Percentiles rank a stretch among this genome's conserved stretches.
Evolutionary conservation across 768 basidiomycete genomes (phyloP).

Genomic region (Hysterangium stoloniferum): DNA sequence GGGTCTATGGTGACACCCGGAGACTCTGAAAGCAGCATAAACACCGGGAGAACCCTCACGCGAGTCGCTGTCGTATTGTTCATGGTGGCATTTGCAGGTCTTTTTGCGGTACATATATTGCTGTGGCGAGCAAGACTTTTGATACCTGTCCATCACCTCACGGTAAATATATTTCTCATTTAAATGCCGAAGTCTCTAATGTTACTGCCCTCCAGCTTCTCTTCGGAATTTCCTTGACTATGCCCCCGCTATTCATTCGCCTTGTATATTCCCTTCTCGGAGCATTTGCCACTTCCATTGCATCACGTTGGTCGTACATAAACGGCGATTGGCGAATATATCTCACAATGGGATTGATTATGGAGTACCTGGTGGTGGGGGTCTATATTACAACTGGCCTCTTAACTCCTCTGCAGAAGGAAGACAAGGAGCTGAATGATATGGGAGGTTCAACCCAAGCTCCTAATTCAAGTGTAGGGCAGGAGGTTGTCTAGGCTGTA

Average conservation of each 20-base stretch:
- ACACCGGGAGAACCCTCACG: constrained; percentile 22
- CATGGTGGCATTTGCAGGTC: constrained; percentile 32
- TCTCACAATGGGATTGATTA: constrained; percentile 49
- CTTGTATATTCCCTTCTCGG: constrained; percentile 52
- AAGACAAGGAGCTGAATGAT: constrained; percentile 23
- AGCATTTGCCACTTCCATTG: constrained; percentile 48
- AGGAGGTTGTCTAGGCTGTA: no score
- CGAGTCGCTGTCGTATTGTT: constrained; percentile 30
- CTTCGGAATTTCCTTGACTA: constrained; percentile 40
- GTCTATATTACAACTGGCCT: constrained; percentile 33
- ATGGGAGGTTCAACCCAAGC: no score
- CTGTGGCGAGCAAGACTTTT: neutral
- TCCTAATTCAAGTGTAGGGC: no score
- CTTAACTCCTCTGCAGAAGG: constrained; percentile 17
- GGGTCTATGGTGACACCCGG: constrained; percentile 17
- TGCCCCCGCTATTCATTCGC: constrained; percentile 57
- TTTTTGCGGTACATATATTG: constrained; percentile 10
- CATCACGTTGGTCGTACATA: constrained; percentile 19
- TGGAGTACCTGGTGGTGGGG: constrained; percentile 46
- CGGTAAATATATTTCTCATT: constrained; percentile 4
- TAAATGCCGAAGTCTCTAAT: neutral
- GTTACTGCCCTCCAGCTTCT: constrained; percentile 38
- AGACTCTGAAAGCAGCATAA: constrained; percentile 13
- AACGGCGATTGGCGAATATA: constrained; percentile 50
- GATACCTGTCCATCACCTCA: neutral